Evolutionary conservation across 2,329 filamentous ascomycete species (phyloP), one percentile per base, ranked within the genome.

Genomic region (Dactylellina haptotyla): DNA sequence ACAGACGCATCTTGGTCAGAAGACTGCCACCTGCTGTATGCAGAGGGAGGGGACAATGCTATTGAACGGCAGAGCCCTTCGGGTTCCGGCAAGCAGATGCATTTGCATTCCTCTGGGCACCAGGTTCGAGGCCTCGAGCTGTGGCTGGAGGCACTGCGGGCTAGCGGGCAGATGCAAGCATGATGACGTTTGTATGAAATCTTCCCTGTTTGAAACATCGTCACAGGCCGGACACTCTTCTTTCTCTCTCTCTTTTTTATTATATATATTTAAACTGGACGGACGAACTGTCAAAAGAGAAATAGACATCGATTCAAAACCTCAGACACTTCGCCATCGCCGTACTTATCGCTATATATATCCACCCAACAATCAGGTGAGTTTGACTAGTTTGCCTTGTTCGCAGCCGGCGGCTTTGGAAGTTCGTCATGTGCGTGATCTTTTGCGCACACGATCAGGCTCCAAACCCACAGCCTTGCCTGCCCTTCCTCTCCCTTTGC

Each of bases 181-280:
- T 30, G 45, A 65, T 56, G 41, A 65, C 51, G 51, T 65, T 57
- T 56, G 32, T 16, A 28, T 32, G 16, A 14, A 23, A 10, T 28
- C 25, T 54, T 57, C 50, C 50, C 20, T 65, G 51, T 39, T 57
- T 57, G 62, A 65, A 65, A 57, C 62, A 32, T 25, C 56, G 51
- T 57, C 62, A 61, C 57, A 50, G 25, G 37, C 34, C 23, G 12
- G 16, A 8, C 10, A 9, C 16, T 10, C 18, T 9, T 34, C 25
- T 25, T 16, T 14, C 14, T n/a, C 23, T 30, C 18, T 37, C 10
- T 41, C 37, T 41, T 41, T 16, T 16, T 39, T 41, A 16, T n/a
- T 41, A 41, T 39, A 39, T 41, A 12, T 41, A 16, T 41, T 16
- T 41, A n/a, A 12, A n/a, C 18, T n/a, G 14, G 37, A 41, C 37